These are phyloP conservation scores for Bipolaris oryzae DNA, from an alignment of 2,329 filamentous ascomycete genomes.

Conservation along the genomic window DNA sequence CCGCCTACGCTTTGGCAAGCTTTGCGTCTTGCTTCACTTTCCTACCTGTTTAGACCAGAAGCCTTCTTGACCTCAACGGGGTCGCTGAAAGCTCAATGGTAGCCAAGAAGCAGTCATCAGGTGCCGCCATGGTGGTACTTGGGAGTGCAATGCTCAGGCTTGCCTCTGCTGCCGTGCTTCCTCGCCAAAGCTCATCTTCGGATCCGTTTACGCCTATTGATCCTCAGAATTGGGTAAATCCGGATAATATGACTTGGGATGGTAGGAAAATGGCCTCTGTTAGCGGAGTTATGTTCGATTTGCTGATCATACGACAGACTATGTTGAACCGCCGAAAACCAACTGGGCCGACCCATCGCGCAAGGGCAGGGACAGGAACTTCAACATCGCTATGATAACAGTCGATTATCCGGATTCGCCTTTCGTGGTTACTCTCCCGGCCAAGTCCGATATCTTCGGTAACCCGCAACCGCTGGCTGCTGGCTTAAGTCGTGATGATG, in stretches of 20 bases:
- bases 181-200: slow-evolving; percentile 17
- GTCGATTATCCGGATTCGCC: slow-evolving; percentile 59
- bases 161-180: slow-evolving; percentile 22
- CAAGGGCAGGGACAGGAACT: slow-evolving; percentile 58
- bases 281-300: neutral
- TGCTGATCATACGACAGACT: slow-evolving; percentile 44
- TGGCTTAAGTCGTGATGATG: slow-evolving; percentile 53
- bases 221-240: slow-evolving; percentile 54
- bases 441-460: slow-evolving; percentile 57
- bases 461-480: slow-evolving; percentile 57
- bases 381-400: slow-evolving; percentile 62
- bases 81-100: neutral
- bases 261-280: neutral
- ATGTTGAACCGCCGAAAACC: slow-evolving; percentile 54
- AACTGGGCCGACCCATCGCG: slow-evolving; percentile 55
- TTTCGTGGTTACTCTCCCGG: slow-evolving; percentile 56
- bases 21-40: neutral
- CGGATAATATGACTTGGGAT: neutral
- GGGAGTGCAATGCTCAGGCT: slow-evolving; percentile 24
- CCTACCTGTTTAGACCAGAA: neutral
- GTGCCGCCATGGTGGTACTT: slow-evolving; percentile 21
- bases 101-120: neutral
- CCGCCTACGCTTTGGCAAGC: neutral
- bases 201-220: slow-evolving; percentile 59
- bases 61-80: neutral